phyloP scores from a whole-genome alignment of 768 basidiomycete genomes.

The Boletus rex-veris region DNA sequence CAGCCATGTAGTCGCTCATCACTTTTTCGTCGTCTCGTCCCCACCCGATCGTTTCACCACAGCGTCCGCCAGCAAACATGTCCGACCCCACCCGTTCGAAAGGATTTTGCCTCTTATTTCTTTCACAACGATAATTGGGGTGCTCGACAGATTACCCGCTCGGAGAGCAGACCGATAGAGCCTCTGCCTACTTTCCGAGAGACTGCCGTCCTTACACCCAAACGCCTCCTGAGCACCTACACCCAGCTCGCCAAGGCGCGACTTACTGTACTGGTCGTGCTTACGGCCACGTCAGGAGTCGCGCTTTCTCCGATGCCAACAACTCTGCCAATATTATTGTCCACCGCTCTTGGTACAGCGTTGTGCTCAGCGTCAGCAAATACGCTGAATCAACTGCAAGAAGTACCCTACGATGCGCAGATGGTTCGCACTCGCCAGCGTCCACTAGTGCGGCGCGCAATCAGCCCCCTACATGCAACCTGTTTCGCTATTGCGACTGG shows the following conservation, averaged over 20 bases:
- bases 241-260: slow-evolving; percentile 80
- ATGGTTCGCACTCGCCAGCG: slow-evolving; percentile 88
- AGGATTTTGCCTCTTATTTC: slow-evolving; percentile 53
- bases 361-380: slow-evolving; percentile 94
- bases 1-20: slow-evolving; percentile 13
- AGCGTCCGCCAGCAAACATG: not conserved
- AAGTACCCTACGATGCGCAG: slow-evolving; percentile 94
- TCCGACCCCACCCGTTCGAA: slow-evolving; percentile 19
- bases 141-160: slow-evolving; percentile 13
- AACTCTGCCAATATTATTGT: slow-evolving; percentile 77
- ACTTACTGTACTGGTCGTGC: slow-evolving; percentile 77
- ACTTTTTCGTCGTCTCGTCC: slow-evolving; percentile 6
- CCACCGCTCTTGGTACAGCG: slow-evolving; percentile 84
- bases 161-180: slow-evolving; percentile 9
- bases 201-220: slow-evolving; percentile 44
- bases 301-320: slow-evolving; percentile 88
- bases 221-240: slow-evolving; percentile 62
- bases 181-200: slow-evolving; percentile 33
- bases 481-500: slow-evolving; percentile 78
- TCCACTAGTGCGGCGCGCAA: slow-evolving; percentile 81
- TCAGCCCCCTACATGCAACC: slow-evolving; percentile 81
- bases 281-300: slow-evolving; percentile 89
- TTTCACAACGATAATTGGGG: slow-evolving; percentile 60
- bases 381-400: slow-evolving; percentile 90
- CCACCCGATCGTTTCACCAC: slow-evolving; percentile 9